A percentile compares a stretch with the other conserved stretches of the same genome.
Conservation (phyloP, 2,329 filamentous ascomycete genomes). For the Exutisphaerella laricina region DNA sequence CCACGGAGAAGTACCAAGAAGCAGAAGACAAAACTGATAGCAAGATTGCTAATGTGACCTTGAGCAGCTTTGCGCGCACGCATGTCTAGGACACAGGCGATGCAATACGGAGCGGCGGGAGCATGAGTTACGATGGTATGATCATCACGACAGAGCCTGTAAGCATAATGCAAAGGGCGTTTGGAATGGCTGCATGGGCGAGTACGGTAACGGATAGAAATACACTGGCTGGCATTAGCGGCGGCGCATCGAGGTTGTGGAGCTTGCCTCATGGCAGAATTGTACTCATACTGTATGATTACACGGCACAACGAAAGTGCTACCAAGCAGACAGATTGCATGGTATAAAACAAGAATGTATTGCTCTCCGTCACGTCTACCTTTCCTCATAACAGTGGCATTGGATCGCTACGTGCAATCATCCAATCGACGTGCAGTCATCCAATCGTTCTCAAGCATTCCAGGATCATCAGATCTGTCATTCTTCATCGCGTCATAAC, state of each 20-base stretch:
- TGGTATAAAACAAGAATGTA: neutral
- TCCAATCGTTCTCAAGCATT: too few relatives aligned
- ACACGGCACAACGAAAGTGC: neutral
- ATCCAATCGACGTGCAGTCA: too few relatives aligned
- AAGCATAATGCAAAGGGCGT: constrained; percentile 9
- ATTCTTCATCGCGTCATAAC: neutral
- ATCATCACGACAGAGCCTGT: constrained; percentile 14
- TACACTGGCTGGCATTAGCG: constrained; percentile 15
- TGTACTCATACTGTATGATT: constrained; percentile 18
- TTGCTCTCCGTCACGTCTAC: neutral
- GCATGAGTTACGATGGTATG: constrained; percentile 29
- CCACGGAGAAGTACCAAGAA: constrained; percentile 23
- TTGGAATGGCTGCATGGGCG: neutral
- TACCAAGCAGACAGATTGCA: neutral
- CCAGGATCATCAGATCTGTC: too few relatives aligned
- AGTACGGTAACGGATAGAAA: constrained; percentile 5
- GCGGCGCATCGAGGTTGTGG: constrained; percentile 11
- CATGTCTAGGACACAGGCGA: constrained; percentile 34
- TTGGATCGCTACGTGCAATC: too few relatives aligned
- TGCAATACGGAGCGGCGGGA: constrained; percentile 28
- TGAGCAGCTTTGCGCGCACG: constrained; percentile 34
- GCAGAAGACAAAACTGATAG: constrained; percentile 17
- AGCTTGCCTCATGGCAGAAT: constrained; percentile 8
- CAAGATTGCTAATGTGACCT: constrained; percentile 28
- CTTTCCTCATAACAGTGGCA: too few relatives aligned